Evolutionary conservation across 148 eudicot genomes (phyloP), one percentile per base, ranked within the genome.

Genomic region (Polygonum maritimum): DNA sequence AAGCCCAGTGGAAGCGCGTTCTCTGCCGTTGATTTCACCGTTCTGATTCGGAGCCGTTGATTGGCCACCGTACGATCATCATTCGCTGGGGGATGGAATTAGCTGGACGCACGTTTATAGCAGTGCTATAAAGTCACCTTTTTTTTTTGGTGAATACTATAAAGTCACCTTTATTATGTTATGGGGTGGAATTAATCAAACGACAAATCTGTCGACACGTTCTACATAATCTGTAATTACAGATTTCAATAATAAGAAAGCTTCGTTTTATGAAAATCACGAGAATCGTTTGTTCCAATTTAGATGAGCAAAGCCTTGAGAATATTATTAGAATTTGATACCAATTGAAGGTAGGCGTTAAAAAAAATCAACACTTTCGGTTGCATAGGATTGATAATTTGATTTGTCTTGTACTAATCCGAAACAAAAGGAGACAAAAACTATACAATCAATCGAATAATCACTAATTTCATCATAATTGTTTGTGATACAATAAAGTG

Each of bases 101-200:
- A 62, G 69, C 69, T 62, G 69, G 69, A 62, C 39, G 69, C 69
- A 62, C 69, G 69, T 62, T 62, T 62, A 11, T 33, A 16, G 12
- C 69, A 62, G 69, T 26, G 31, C 31, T 62, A 38, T 62, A 5
- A 16, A 12, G 38, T 62, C 39, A 13, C 38, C 38, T 62, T 33
- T 62, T 26, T 26, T 26, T 26, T 26, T 26, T 26, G 38, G 69
- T 26, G 31, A 26, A 26, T 26, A 26, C 31, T 26, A 38, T 62
- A 5, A 16, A 12, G 38, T 62, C 39, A 13, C 38, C 38, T 62
- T 33, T 62, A 62, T 26, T 31, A 26, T 26, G 38, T 26, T 31
- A 62, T 26, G 38, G 69, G 38, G 69, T 62, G 69, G 69, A 62
- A 11, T 38, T 62, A 62, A 62, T 62, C 16, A 62, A 62, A 26